Evolutionary conservation across 2,329 filamentous ascomycete species (phyloP), one percentile per base, ranked within the genome.

Genomic region (Ophiocordyceps camponoti-saundersi): DNA sequence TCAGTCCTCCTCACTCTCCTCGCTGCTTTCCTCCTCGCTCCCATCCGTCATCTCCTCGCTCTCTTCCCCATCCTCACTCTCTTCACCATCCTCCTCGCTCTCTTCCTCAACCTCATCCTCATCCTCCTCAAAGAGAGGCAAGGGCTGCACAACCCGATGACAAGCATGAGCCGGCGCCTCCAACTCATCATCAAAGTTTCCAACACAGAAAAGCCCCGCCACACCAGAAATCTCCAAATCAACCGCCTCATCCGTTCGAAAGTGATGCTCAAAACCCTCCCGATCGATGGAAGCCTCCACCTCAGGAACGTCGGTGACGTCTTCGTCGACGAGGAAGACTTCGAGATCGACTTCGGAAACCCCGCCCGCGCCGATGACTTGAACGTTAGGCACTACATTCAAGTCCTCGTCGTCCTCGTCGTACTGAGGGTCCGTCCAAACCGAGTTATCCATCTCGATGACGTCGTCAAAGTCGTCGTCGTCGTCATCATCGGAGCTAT

Each of bases 221-320:
- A 47, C 45, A 3, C 50, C 56, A 3, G 49, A 48, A 11, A 64
- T 49, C 39, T 61, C 56, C 3, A 63, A 42, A 2, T 61, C 58
- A 2, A 62, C 44, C 2, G 51, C 55, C 0, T 50, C 59, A 0
- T 48, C 49, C 5, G 49, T 39, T 0, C 51, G 52, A 26, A 54
- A 56, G n/a, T 55, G 50, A 12, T 50, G 43, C 44, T 58, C 56
- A 15, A 54, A 63, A 0, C 46, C 51, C 1, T 57, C 53, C 6
- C 53, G 45, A 10, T 64, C 59, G 3, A 65, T 45, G 1, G 52
- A 52, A 16, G 64, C 43, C 45, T 64, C 61, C 32, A 56, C 48
- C 44, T 59, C 56, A 0, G 58, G 61, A 12, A 65, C 44, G 15
- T 55, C 47, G 0, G 50, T 50, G 1, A 52, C 16, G 0, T 61